These are phyloP conservation scores for Euryodendron excelsum DNA, from an alignment of 148 eudicot genomes.

Conservation along the genomic window DNA sequence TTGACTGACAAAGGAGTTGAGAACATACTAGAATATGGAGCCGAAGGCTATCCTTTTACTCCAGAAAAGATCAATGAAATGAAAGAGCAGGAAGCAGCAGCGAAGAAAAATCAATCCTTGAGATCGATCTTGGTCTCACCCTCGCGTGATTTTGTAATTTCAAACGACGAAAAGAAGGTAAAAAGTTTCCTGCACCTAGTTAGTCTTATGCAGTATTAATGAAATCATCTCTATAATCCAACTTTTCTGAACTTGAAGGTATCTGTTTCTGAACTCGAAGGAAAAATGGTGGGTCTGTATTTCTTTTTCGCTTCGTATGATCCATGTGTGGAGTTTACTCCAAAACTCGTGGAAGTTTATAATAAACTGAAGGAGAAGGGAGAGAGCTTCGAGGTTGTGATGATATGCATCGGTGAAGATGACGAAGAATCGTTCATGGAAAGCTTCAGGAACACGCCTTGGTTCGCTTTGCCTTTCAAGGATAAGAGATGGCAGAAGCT, in stretches of 20 bases:
- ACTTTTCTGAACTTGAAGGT: constrained; percentile 27
- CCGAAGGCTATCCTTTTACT: constrained; percentile 34
- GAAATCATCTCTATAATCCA: not conserved
- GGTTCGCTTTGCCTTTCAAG: constrained; percentile 54
- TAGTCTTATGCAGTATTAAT: too few relatives aligned
- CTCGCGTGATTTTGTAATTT: constrained; percentile 41
- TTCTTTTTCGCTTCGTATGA: constrained; percentile 34
- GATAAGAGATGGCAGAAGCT: constrained; percentile 47
- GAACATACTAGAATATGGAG: constrained; percentile 32
- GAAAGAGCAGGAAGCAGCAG: constrained; percentile 27
- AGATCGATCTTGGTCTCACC: constrained; percentile 36
- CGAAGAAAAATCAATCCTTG: constrained; percentile 37
- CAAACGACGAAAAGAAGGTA: constrained; percentile 40
- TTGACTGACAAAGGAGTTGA: constrained; percentile 34
- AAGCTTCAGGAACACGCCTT: constrained; percentile 37
- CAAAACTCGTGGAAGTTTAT: constrained; percentile 40
- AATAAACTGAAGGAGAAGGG: constrained; percentile 42
- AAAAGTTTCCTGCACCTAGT: not conserved
- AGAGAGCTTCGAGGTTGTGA: constrained; percentile 57
- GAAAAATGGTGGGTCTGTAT: constrained; percentile 57
- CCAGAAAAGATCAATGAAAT: constrained; percentile 31
- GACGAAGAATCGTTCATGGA: constrained; percentile 41
- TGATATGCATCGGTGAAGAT: constrained; percentile 56
- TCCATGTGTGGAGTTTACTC: constrained; percentile 35
- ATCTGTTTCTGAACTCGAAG: constrained; percentile 56